Percentiles rank a stretch among this genome's conserved stretches.
Conservation (phyloP, 2,329 filamentous ascomycete genomes). For the Xenoacremonium recifei region DNA sequence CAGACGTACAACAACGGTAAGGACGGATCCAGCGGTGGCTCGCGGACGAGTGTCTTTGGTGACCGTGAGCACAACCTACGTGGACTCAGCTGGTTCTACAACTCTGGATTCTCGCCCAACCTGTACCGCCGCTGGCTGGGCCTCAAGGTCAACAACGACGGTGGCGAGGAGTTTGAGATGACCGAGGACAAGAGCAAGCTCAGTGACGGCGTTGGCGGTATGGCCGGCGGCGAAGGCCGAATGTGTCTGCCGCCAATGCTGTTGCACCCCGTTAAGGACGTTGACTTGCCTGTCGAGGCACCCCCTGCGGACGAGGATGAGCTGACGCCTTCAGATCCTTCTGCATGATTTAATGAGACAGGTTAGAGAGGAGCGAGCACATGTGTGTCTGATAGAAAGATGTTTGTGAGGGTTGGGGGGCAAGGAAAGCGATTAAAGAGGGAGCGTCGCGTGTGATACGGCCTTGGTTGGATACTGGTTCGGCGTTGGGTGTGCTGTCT, state of each 20-base stretch:
- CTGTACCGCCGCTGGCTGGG: conserved; percentile 87
- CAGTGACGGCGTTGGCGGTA: conserved; percentile 47
- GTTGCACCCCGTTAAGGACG: conserved; percentile 81
- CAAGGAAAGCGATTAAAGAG: too few species aligned
- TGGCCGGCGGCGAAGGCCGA: conserved; percentile 70
- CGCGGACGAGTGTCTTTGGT: conserved; percentile 71
- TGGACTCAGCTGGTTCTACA: conserved; percentile 90
- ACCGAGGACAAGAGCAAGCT: conserved; percentile 52
- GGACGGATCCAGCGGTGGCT: conserved; percentile 73
- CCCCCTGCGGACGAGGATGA: conserved; percentile 43
- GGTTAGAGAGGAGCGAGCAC: too few species aligned
- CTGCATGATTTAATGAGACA: conserved; percentile 25
- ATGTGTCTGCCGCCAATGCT: conserved; percentile 93
- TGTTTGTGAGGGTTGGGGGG: too few species aligned
- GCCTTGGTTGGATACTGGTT: too few species aligned
- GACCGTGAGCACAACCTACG: conserved; percentile 87
- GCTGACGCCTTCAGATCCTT: conserved; percentile 45
- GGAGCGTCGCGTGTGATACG: too few species aligned
- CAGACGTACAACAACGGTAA: conserved; percentile 76
- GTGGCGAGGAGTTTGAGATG: conserved; percentile 73
- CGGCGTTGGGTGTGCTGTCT: too few species aligned
- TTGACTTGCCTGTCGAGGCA: conserved; percentile 64
- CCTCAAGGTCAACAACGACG: conserved; percentile 73
- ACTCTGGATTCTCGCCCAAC: conserved; percentile 76
- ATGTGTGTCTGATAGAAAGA: conserved; percentile 1